These are phyloP conservation scores for Vitis vinifera DNA, from an alignment of 164 flowering plant genomes.

Conservation along the genomic window ASM3070453v1 NC_081817.1:22972001-22972500, in stretches of 20 bases:
- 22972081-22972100: no score
- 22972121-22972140: neutral
- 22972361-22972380: neutral
- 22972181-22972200: conserved; percentile 60
- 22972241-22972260: conserved; percentile 93
- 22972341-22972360: neutral
- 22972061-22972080: no score
- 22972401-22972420: no score
- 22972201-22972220: conserved; percentile 53
- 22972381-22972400: no score
- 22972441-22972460: no score
- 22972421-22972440: no score
- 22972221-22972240: conserved; percentile 64
- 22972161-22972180: conserved; percentile 73
- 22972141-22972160: conserved; percentile 47
- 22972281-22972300: conserved; percentile 78
- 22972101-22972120: no score
- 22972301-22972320: conserved; percentile 83
- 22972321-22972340: conserved; percentile 41
- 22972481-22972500: no score
- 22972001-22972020: no score
- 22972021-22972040: neutral
- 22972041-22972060: neutral
- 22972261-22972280: conserved; percentile 80
- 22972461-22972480: no score